Evolutionary conservation across 2,329 filamentous ascomycete genomes (phyloP).

Genomic region (Zasmidium angulare): DNA sequence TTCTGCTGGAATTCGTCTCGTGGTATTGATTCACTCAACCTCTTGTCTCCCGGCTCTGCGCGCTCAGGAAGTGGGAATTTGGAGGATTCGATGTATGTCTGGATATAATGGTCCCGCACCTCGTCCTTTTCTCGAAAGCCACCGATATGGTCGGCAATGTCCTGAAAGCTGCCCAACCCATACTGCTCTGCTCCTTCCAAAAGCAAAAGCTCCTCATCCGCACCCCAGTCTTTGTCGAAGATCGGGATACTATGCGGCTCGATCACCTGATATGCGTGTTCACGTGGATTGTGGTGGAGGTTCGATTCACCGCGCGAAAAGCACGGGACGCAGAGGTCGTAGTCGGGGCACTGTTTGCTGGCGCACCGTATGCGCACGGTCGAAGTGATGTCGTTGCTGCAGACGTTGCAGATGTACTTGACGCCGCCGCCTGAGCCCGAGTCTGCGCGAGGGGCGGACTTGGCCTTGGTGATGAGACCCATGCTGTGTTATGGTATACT

Average conservation of each 20-base stretch:
- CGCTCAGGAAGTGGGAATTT: conserved; percentile 84
- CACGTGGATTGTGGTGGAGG: conserved; percentile 80
- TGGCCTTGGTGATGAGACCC: conserved; percentile 38
- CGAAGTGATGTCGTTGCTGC: conserved; percentile 93
- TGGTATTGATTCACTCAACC: conserved; percentile 75
- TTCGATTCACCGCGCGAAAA: conserved; percentile 80
- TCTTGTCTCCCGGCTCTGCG: conserved; percentile 78
- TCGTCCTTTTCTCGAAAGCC: conserved; percentile 94
- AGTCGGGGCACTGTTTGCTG: conserved; percentile 79
- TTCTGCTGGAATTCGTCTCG: conserved; percentile 89
- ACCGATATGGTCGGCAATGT: conserved; percentile 96
- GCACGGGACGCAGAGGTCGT: conserved; percentile 94
- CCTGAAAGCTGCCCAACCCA: conserved; percentile 93
- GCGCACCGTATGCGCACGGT: conserved; percentile 96
- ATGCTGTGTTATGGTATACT: conserved; percentile 18
- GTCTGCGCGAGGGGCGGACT: conserved; percentile 28
- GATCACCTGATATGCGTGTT: conserved; percentile 88
- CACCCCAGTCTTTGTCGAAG: conserved; percentile 91
- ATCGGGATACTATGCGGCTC: conserved; percentile 99
- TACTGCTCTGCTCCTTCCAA: conserved; percentile 95
- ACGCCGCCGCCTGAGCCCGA: conserved; percentile 42
- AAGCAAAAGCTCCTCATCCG: conserved; percentile 91
- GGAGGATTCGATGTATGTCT: conserved; percentile 79
- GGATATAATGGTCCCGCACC: conserved; percentile 89
- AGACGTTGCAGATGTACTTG: conserved; percentile 97